Evolutionary conservation across 352 stramenopile species (phyloP).

Genomic region (Plasmopara halstedii): DNA sequence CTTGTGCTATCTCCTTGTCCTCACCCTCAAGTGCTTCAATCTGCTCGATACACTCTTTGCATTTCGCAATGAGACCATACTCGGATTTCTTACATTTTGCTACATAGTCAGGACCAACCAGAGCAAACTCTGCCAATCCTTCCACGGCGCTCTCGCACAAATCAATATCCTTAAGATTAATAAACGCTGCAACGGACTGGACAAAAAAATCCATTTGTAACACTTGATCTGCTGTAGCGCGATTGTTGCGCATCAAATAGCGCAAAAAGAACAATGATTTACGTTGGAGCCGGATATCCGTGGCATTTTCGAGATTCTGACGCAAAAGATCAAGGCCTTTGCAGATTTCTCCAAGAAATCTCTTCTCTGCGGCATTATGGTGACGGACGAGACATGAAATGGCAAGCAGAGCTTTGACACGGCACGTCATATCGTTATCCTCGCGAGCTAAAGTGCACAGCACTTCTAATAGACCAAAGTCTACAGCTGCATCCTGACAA

Average conservation of each 20-base stretch:
- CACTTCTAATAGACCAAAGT: constrained; percentile 53
- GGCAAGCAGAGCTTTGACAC: constrained; percentile 68
- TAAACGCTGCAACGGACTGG: constrained; percentile 32
- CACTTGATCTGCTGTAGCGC: constrained; percentile 41
- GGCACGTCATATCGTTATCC: constrained; percentile 56
- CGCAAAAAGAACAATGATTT: constrained; percentile 81
- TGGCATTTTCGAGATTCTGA: constrained; percentile 33
- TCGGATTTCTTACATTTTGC: constrained; percentile 46
- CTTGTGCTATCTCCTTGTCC: constrained; percentile 58
- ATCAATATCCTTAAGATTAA: constrained; percentile 69
- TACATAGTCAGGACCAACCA: constrained; percentile 50
- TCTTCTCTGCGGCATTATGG: constrained; percentile 47
- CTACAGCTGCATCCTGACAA: constrained; percentile 64
- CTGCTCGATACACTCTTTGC: constrained; percentile 44
- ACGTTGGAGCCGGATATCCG: constrained; percentile 66
- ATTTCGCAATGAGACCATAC: constrained; percentile 32
- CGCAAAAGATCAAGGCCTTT: constrained; percentile 52
- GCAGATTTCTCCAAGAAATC: constrained; percentile 50
- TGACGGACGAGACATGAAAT: constrained; percentile 81
- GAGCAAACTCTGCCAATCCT: constrained; percentile 60
- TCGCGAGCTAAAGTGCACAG: constrained; percentile 49
- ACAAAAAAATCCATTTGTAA: constrained; percentile 41
- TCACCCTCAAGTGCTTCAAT: constrained; percentile 60
- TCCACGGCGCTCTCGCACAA: constrained; percentile 70
- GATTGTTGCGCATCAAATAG: constrained; percentile 63